These are phyloP conservation scores for Beauveria sp. DNA, from an alignment of 2,329 filamentous ascomycete genomes.

Conservation along the genomic window DNA sequence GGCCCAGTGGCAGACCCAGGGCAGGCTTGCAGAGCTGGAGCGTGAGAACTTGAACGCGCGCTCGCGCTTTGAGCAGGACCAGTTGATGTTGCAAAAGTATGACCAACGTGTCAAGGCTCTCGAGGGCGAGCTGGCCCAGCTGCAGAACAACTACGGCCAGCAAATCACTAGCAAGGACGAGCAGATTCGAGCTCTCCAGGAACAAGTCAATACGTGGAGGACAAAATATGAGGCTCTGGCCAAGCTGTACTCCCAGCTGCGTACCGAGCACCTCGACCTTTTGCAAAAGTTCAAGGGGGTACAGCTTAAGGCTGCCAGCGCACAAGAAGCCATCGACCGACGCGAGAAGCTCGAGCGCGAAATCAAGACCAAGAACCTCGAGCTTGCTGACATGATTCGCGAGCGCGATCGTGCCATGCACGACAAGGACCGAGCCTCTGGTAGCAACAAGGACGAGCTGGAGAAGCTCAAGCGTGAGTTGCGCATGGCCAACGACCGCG, in stretches of 20 bases:
- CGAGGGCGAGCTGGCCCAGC: constrained; percentile 75
- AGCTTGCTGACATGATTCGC: constrained; percentile 95
- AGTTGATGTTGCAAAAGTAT: constrained; percentile 94
- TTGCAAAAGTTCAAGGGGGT: constrained; percentile 94
- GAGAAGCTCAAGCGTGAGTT: constrained; percentile 94
- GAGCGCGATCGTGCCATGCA: constrained; percentile 90
- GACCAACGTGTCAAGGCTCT: constrained; percentile 89
- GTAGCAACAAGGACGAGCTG: constrained; percentile 83
- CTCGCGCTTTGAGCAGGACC: constrained; percentile 93
- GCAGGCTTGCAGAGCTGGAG: constrained; percentile 89
- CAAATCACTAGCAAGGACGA: constrained; percentile 88
- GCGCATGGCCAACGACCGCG: constrained; percentile 81
- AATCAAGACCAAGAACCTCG: constrained; percentile 99
- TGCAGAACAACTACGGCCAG: constrained; percentile 76
- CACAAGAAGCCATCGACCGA: constrained; percentile 90
- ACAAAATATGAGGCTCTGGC: constrained; percentile 94
- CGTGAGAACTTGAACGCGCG: constrained; percentile 90
- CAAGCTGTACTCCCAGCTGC: constrained; percentile 93
- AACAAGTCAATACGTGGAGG: constrained; percentile 96
- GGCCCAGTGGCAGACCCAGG: constrained; percentile 87
- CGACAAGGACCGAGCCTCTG: constrained; percentile 80
- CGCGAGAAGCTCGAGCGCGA: constrained; percentile 94
- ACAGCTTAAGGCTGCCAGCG: constrained; percentile 92
- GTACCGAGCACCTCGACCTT: constrained; percentile 89
- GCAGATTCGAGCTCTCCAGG: constrained; percentile 84